Conservation (phyloP, 2,329 filamentous ascomycete genomes). For the Fusarium sp. region DNA sequence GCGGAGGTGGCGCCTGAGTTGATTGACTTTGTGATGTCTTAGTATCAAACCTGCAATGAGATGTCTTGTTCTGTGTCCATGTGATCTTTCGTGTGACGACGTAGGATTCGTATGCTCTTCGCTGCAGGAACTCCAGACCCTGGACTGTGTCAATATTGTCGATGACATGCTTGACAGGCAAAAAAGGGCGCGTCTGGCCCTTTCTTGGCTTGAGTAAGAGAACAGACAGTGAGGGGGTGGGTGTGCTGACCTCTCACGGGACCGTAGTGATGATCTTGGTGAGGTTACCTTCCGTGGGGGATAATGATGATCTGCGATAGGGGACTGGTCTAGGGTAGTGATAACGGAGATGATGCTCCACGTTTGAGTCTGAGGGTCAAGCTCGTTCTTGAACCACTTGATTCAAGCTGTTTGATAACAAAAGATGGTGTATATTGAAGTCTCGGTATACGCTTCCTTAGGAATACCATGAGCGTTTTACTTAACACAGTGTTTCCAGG, state of each 20-base stretch:
- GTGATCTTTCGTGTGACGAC: constrained; percentile 30
- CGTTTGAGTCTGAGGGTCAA: background rate
- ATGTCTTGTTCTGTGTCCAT: constrained; percentile 31
- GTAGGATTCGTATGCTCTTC: constrained; percentile 23
- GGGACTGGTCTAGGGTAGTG: constrained; percentile 29
- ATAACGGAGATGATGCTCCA: constrained; percentile 16
- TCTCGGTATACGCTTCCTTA: constrained; percentile 11
- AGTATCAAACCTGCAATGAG: background rate
- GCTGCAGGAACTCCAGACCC: constrained; percentile 40
- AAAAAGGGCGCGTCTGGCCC: constrained; percentile 32
- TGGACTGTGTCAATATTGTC: constrained; percentile 8
- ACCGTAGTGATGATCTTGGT: constrained; percentile 32
- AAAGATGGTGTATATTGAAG: constrained; percentile 21
- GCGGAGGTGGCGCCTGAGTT: constrained; percentile 41
- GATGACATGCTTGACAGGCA: constrained; percentile 31
- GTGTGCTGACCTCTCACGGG: constrained; percentile 40
- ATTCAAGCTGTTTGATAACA: constrained; percentile 8
- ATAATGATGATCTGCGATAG: constrained; percentile 5
- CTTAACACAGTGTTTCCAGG: background rate
- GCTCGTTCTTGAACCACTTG: background rate
- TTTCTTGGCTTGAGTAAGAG: background rate
- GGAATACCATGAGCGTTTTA: constrained; percentile 1
- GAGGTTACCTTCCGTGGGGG: constrained; percentile 27
- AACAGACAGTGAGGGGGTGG: constrained; percentile 5
- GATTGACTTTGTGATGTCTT: constrained; percentile 1